Evolutionary conservation across 169 alveolate species (phyloP).

Genomic region (Eimeria falciformis): DNA sequence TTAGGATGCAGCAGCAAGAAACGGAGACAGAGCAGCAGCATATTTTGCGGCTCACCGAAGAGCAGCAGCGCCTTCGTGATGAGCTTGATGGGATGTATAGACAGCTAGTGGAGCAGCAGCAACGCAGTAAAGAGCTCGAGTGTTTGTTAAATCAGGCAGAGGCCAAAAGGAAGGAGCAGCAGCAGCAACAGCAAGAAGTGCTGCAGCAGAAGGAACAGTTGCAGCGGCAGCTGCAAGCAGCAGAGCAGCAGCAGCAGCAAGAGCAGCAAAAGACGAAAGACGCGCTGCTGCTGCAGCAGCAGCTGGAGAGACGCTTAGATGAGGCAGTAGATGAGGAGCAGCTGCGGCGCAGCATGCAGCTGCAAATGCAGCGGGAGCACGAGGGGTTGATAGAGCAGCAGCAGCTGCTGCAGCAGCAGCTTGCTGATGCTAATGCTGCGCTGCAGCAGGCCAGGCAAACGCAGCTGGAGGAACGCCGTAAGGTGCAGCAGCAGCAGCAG

Average conservation of each 20-base stretch:
- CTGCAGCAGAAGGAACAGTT: conserved; percentile 27
- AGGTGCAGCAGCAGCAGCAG: conserved; percentile 67
- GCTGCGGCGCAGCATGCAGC: conserved; percentile 32
- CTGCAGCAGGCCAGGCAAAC: conserved; percentile 16
- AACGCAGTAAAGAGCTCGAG: conserved; percentile 59
- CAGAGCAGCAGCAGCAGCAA: conserved; percentile 46
- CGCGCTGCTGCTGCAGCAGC: conserved; percentile 64
- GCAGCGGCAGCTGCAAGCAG: conserved; percentile 55
- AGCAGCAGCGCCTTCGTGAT: conserved; percentile 38
- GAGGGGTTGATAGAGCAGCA: conserved; percentile 41
- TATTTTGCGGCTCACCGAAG: conserved; percentile 51
- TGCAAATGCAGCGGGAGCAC: conserved; percentile 58
- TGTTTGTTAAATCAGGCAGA: conserved; percentile 38
- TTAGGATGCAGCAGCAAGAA: conserved; percentile 40
- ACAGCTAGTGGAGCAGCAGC: conserved; percentile 68
- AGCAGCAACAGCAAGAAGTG: conserved; percentile 59
- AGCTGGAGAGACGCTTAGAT: conserved; percentile 1
- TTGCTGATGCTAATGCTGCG: conserved; percentile 37
- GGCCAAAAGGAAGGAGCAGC: background rate
- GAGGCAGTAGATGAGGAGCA: conserved; percentile 25
- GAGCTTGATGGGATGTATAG: conserved; percentile 39
- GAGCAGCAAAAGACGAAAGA: conserved; percentile 21
- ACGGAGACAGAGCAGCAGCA: conserved; percentile 60
- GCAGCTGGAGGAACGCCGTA: conserved; percentile 20
- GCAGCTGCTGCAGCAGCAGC: conserved; percentile 67